phyloP scores from a whole-genome alignment of 176 grass and related monocot species.

The Carex cristatella region DNA sequence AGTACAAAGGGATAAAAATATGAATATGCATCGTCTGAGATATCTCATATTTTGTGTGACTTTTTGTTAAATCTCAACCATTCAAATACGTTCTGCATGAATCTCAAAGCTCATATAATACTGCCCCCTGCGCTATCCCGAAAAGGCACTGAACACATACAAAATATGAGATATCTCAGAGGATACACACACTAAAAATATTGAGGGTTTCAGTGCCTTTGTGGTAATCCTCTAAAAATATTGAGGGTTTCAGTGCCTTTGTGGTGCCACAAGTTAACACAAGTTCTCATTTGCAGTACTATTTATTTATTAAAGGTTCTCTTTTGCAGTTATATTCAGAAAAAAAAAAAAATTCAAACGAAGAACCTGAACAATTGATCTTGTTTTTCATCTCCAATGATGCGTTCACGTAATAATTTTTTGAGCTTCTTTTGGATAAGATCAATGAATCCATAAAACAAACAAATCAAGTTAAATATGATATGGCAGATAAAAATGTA shows the following conservation, averaged over 20 bases:
- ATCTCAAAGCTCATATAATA: too few species aligned
- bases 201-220: too few species aligned
- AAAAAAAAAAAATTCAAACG: not conserved
- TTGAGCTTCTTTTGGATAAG: not conserved
- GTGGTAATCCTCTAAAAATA: not conserved
- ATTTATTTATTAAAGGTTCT: not conserved
- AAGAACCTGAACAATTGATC: not conserved
- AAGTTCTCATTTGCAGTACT: not conserved
- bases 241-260: constrained; percentile 16
- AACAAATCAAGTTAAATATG: not conserved
- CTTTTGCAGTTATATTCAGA: not conserved
- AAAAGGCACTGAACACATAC: too few species aligned
- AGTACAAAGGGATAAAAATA: constrained; percentile 39
- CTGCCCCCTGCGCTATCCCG: too few species aligned
- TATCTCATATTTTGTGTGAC: too few species aligned
- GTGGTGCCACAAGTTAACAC: not conserved
- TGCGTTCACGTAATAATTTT: not conserved
- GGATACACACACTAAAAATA: too few species aligned
- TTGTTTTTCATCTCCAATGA: not conserved
- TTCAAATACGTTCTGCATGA: too few species aligned
- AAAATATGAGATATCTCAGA: too few species aligned
- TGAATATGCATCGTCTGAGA: not conserved
- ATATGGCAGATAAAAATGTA: not conserved
- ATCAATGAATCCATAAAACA: not conserved
- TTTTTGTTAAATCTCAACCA: too few species aligned